Base-by-base conservation (phyloP, 2,329 filamentous ascomycete genomes). In the Verticillium alfalfae region DNA sequence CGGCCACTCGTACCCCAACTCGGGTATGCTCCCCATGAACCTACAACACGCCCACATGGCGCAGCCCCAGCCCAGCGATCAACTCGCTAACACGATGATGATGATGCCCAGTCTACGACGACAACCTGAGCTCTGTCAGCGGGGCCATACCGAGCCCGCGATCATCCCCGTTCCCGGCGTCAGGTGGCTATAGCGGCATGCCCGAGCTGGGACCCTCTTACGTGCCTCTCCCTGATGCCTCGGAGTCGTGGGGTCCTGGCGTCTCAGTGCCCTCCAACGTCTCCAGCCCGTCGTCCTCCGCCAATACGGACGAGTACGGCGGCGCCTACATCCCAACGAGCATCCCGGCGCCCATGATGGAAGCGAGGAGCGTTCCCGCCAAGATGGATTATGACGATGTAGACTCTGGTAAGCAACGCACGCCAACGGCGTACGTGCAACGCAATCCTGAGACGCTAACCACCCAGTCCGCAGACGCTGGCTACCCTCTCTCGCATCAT, bases 221-320 rank as follows among this genome's bases (percentile, higher is more conserved):
- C 65, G 70, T 72, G 60, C 72, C 69, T 59, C 72, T 77, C 39
- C 72, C 78, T 57, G 79, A 78, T 69, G 75, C 74, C 58, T 76
- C 76, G 64, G 80, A 81, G 63, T 71, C 76, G 31, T 84, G 81
- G 81, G 73, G 79, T 13, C 70, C 76, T 55, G 72, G 74, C 15
- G 72, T 82, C 8, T 75, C 79, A 41, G 71, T 81, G 22, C 72
- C 79, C 16, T 81, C 81, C 57, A 81, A 76, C 58, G 80, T 80
- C 12, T 82, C 82, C 22, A 84, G 81, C 68, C 81, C 82, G 18
- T 77, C 79, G 3, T 83, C 82, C 2, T 81, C 81, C 2, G 76
- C 74, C 55, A 74, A 74, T 59, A 74, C 76, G 57, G 80, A 83
- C 58, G 81, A 84, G 58, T 82, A 81, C 68, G 75, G 71, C 62